phyloP scores from a whole-genome alignment of 2,329 filamentous ascomycete genomes.

The Colletotrichum karsti region DNA sequence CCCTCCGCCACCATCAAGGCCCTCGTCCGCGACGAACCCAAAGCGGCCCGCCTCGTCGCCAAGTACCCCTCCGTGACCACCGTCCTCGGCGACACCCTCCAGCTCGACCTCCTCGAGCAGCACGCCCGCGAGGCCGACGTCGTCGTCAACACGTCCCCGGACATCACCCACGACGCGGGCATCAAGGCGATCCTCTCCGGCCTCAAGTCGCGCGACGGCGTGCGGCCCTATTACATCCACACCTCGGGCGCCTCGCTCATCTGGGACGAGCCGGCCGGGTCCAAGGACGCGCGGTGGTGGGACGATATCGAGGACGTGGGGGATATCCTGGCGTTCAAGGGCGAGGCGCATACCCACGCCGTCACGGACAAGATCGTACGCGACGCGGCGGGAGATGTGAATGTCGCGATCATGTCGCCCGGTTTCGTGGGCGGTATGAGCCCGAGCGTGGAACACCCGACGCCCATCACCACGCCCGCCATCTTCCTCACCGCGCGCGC shows the following conservation, averaged over 20 bases:
- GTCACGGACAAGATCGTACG: conserved; percentile 13
- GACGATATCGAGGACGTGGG: conserved; percentile 8
- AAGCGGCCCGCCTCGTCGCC: not conserved
- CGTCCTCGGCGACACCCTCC: not conserved
- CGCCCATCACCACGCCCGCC: conserved; percentile 29
- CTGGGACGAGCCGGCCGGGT: conserved; percentile 18
- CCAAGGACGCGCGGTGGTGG: conserved; percentile 16
- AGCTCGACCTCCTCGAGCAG: not conserved
- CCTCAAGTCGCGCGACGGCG: not conserved
- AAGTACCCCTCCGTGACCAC: not conserved
- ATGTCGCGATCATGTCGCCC: conserved; percentile 22
- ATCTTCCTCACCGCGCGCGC: conserved; percentile 15
- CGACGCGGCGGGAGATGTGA: not conserved
- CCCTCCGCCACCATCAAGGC: not conserved
- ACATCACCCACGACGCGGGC: conserved; percentile 7
- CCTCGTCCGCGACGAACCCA: not conserved
- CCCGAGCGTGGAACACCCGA: conserved; percentile 29
- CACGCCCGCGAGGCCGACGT: not conserved
- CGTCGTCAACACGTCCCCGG: conserved; percentile 1
- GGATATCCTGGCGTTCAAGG: conserved; percentile 12
- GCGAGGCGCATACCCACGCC: conserved; percentile 13
- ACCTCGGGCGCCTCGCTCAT: conserved; percentile 10
- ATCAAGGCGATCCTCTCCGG: conserved; percentile 7
- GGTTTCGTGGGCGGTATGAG: conserved; percentile 32
- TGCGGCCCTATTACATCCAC: conserved; percentile 8